Evolutionary conservation across 1,284 basidiomycete genomes (phyloP).

Genomic region (Irpex rosettiformis): DNA sequence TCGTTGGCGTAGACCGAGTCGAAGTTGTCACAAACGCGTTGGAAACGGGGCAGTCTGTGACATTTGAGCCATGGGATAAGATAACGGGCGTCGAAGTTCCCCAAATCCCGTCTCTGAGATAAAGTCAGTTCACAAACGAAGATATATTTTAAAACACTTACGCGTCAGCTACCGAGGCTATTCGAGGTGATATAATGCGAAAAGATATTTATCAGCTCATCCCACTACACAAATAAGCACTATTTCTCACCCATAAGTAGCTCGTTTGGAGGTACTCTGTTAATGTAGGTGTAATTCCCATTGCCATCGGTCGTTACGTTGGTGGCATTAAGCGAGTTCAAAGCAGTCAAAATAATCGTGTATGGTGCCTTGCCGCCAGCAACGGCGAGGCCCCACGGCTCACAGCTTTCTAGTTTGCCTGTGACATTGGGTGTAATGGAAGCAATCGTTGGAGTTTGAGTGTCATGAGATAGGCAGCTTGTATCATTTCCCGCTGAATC

Average conservation of each 20-base stretch:
- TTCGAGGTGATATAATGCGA: neutral
- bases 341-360: conserved; percentile 39
- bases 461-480: conserved; percentile 31
- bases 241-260: conserved; percentile 43
- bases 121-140: neutral
- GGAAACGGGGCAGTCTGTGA: conserved; percentile 19
- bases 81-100: conserved; percentile 20
- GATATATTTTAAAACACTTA: conserved; percentile 22
- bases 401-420: conserved; percentile 38
- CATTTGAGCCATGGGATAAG: conserved; percentile 17
- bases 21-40: no score
- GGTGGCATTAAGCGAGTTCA: conserved; percentile 37
- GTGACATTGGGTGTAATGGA: conserved; percentile 36
- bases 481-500: conserved; percentile 31
- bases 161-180: conserved; percentile 39
- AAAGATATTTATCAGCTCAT: neutral
- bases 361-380: conserved; percentile 46
- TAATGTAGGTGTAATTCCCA: conserved; percentile 43
- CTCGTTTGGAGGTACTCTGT: conserved; percentile 38
- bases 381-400: conserved; percentile 45
- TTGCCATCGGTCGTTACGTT: conserved; percentile 41
- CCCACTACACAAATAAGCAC: neutral
- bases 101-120: conserved; percentile 24
- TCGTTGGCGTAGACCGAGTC: conserved; percentile 17
- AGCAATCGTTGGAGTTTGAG: conserved; percentile 10